These are phyloP conservation scores for Pseudohalonectria lignicola DNA, from an alignment of 2,329 filamentous ascomycete species.

Conservation along the genomic window DNA sequence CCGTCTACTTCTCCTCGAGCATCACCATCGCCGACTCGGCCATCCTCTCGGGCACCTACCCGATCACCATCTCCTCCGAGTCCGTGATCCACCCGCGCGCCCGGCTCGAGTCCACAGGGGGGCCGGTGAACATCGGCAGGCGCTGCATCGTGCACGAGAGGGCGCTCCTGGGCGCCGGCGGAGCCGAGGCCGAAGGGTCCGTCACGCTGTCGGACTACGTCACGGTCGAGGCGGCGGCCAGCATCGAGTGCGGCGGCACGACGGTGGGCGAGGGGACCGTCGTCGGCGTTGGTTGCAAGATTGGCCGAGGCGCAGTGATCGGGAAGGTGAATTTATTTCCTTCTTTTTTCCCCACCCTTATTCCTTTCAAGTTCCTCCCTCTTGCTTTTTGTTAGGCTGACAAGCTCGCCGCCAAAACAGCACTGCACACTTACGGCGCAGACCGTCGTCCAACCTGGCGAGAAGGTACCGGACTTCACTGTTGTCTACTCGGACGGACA, in stretches of 20 bases:
- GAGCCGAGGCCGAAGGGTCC: constrained; percentile 29
- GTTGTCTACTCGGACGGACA: constrained; percentile 58
- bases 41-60: constrained; percentile 58
- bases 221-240: constrained; percentile 46
- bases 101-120: constrained; percentile 65
- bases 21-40: constrained; percentile 53
- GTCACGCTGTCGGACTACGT: constrained; percentile 50
- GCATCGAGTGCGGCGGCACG: constrained; percentile 52
- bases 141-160: constrained; percentile 74
- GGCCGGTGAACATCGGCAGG: constrained; percentile 70
- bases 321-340: constrained; percentile 40
- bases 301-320: constrained; percentile 49
- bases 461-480: constrained; percentile 52
- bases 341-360: background rate
- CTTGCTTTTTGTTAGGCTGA: too few relatives aligned
- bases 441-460: constrained; percentile 45
- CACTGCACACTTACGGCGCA: constrained; percentile 62
- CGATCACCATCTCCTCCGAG: constrained; percentile 67
- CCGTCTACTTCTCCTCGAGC: constrained; percentile 42
- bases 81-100: constrained; percentile 80
- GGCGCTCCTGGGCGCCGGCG: constrained; percentile 38
- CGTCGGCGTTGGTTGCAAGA: constrained; percentile 47
- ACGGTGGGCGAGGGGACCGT: constrained; percentile 48
- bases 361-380: background rate
- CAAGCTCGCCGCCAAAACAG: too few relatives aligned